Conservation (phyloP, 139 green algal genomes). For the Auxenochlorella protothecoides region DNA sequence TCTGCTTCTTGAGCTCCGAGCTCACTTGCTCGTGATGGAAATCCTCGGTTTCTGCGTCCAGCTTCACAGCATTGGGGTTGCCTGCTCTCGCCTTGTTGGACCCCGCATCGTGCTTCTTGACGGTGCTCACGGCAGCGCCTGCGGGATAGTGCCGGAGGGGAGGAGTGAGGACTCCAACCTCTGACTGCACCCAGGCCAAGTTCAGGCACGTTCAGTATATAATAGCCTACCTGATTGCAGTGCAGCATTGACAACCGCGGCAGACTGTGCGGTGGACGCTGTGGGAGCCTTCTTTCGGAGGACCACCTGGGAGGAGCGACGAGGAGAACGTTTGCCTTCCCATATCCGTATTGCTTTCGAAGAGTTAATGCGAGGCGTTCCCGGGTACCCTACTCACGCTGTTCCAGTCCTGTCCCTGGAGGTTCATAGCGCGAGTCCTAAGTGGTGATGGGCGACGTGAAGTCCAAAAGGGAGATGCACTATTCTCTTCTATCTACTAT, state of each 20-base stretch:
- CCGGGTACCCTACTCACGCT: too few species aligned
- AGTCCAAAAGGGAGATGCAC: not conserved
- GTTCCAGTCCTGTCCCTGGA: constrained; percentile 50
- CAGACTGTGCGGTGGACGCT: constrained; percentile 24
- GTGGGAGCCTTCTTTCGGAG: constrained; percentile 49
- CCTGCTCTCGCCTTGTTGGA: constrained; percentile 17
- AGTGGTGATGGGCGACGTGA: not conserved
- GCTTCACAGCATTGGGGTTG: constrained; percentile 44
- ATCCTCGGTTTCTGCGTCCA: constrained; percentile 81
- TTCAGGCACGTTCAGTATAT: not conserved
- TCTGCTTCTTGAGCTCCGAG: constrained; percentile 88
- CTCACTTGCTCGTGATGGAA: constrained; percentile 71
- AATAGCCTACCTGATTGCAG: constrained; percentile 12
- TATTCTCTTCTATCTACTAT: too few species aligned
- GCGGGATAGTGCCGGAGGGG: not conserved
- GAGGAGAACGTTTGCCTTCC: too few species aligned
- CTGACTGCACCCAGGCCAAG: not conserved
- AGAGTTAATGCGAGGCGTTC: too few species aligned
- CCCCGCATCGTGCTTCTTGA: constrained; percentile 39
- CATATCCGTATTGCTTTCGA: too few species aligned
- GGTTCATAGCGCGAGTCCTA: constrained; percentile 18
- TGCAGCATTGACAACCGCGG: constrained; percentile 46
- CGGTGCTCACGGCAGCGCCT: constrained; percentile 49
- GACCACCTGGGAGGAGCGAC: constrained; percentile 29
- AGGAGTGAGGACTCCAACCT: not conserved